A percentile compares a stretch with the other conserved stretches of the same genome.
These are phyloP conservation scores for Fraxinus angustifolia DNA, from an alignment of 305 asterid species.

Conservation along the genomic window DNA sequence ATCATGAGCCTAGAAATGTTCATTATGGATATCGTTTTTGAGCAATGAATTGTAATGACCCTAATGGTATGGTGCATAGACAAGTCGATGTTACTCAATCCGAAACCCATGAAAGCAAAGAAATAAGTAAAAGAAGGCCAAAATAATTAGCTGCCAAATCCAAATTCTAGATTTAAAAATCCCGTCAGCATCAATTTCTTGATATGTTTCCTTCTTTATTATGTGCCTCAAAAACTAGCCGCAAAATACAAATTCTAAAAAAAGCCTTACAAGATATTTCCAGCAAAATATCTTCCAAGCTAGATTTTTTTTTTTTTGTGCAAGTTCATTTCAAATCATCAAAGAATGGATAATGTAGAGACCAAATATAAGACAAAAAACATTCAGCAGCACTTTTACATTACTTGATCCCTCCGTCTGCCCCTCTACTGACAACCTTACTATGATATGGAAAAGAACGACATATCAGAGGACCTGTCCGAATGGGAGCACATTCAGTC, in stretches of 20 bases:
- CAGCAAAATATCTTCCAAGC: conserved; percentile 28
- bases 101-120: neutral
- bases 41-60: too few relatives aligned
- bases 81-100: neutral
- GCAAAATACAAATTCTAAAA: conserved; percentile 18
- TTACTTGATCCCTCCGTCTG: neutral
- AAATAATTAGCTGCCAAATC: neutral
- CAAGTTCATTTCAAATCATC: conserved; percentile 25
- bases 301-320: conserved; percentile 18
- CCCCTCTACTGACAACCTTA: neutral
- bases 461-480: conserved; percentile 28
- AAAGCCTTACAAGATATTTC: conserved; percentile 27
- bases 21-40: too few relatives aligned
- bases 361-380: neutral
- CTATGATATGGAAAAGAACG: conserved; percentile 32
- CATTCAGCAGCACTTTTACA: neutral
- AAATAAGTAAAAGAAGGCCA: neutral
- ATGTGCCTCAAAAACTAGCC: neutral
- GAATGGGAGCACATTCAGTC: conserved; percentile 44
- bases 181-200: neutral
- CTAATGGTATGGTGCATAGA: too few relatives aligned
- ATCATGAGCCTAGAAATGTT: too few relatives aligned
- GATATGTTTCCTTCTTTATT: neutral
- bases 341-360: conserved; percentile 27
- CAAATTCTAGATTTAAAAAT: neutral